Evolutionary conservation across 805 yeast genomes (phyloP), one percentile per base, ranked within the genome.

Genomic region (Schwanniomyces vanrijiae): DNA sequence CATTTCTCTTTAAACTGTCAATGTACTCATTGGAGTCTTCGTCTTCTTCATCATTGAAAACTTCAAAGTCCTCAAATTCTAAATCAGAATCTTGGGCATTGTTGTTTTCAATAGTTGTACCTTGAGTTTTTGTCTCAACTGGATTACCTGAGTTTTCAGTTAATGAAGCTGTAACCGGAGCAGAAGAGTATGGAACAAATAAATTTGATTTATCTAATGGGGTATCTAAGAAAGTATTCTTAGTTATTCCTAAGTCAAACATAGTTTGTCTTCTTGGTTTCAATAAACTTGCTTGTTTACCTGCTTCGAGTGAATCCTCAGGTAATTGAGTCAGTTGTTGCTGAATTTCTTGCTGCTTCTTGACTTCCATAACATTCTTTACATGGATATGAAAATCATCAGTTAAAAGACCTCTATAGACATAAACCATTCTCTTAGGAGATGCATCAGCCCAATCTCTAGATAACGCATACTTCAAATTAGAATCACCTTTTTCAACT

Each of bases 401-500:
- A 25, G 92, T 80, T 51, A 88, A 71, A 24, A 86, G 68, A 33
- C 95, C 96, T 58, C 94, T 81, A 64, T 88, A 88, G 42, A 86
- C 90, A 59, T 88, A 88, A 22, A 88, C 90, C 96, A 88, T 88
- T 71, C 96, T 77, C 59, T 88, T 84, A 43, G 96, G 96, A 2
- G 90, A 83, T 14, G 92, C 90, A 64, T 87, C 92, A 3, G 95
- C 92, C 96, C 96, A 88, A 64, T 88, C 94, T 68, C 96, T 80
- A 0, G 90, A 83, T 37, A 88, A 68, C 16, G 92, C 89, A 64
- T 88, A 88, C 47, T 78, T 78, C 57, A 88, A 73, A 37, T 81
- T 77, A 51, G 82, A 75, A 62, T 88, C 95, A 54, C 94, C 94
- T 60, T 87, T 87, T 61, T 88, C 95, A 25, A 88, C 87, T 57